phyloP scores from a whole-genome alignment of 352 stramenopile genomes.

The Phytophthora lateralis region DNA sequence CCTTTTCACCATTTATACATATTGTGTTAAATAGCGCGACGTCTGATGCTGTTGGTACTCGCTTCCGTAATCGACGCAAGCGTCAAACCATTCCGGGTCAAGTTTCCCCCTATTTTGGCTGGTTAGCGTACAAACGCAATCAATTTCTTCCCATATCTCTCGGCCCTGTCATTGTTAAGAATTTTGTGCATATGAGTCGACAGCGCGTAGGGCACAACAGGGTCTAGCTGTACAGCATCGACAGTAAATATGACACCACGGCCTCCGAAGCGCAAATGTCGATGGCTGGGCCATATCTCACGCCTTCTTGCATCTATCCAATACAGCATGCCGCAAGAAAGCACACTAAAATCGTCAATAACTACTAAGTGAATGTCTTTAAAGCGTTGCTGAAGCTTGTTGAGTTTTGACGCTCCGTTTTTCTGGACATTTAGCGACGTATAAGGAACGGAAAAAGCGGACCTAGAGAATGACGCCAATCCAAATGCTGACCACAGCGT shows the following conservation, averaged over 20 bases:
- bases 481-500: background rate
- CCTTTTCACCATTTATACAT: too few relatives aligned
- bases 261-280: background rate
- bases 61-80: background rate
- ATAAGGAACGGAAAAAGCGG: slow-evolving; percentile 10
- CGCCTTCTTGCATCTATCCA: slow-evolving; percentile 15
- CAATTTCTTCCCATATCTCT: slow-evolving; percentile 1
- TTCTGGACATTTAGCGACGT: background rate
- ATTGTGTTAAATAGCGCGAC: slow-evolving; percentile 4
- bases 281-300: slow-evolving; percentile 8
- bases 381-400: background rate
- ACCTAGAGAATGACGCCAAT: slow-evolving; percentile 7
- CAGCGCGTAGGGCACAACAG: background rate
- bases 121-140: background rate
- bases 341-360: slow-evolving; percentile 12
- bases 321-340: slow-evolving; percentile 12
- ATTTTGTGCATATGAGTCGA: background rate
- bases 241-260: slow-evolving; percentile 7
- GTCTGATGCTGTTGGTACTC: background rate
- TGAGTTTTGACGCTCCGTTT: background rate
- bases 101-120: slow-evolving; percentile 3
- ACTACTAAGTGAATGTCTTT: slow-evolving; percentile 5
- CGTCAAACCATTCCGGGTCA: slow-evolving; percentile 2
- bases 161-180: background rate
- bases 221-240: slow-evolving; percentile 1